These are phyloP conservation scores for Lactarius hengduanensis DNA, from an alignment of 768 basidiomycete genomes.

Conservation along the genomic window DNA sequence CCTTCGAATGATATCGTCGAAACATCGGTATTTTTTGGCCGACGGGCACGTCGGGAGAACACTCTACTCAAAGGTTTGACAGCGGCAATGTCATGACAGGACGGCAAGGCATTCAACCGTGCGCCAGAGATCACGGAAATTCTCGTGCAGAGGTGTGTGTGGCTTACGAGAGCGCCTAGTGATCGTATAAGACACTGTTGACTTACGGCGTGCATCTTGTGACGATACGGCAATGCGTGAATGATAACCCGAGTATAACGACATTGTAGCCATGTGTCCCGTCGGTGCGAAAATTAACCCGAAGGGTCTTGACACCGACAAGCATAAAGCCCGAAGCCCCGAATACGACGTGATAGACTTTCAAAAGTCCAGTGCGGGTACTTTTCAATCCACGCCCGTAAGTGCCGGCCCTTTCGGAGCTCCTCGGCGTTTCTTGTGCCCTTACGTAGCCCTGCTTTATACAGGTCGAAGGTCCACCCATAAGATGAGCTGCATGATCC, in stretches of 20 bases:
- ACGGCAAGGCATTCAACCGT: conserved; percentile 67
- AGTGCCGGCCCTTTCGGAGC: background rate
- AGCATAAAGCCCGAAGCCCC: background rate
- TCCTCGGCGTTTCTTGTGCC: too few species aligned
- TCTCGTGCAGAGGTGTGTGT: conserved; percentile 37
- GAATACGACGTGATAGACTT: background rate
- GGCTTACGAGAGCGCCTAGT: conserved; percentile 16
- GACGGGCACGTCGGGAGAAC: conserved; percentile 56
- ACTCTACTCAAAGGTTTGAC: conserved; percentile 51
- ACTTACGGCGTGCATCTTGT: background rate
- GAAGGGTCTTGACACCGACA: too few species aligned
- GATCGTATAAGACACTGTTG: background rate
- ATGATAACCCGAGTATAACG: background rate
- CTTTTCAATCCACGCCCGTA: background rate
- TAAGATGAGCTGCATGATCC: too few species aligned
- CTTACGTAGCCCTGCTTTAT: too few species aligned
- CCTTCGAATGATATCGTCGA: conserved; percentile 60
- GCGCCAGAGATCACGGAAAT: conserved; percentile 66
- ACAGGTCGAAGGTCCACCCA: too few species aligned
- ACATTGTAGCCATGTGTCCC: background rate
- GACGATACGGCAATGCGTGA: background rate
- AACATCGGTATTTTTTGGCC: conserved; percentile 64
- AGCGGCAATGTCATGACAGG: conserved; percentile 50
- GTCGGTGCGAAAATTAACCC: background rate
- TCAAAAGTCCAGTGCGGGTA: background rate